Base-by-base conservation (phyloP, 306 rosid genomes). In the Dicorynia guianensis region DNA sequence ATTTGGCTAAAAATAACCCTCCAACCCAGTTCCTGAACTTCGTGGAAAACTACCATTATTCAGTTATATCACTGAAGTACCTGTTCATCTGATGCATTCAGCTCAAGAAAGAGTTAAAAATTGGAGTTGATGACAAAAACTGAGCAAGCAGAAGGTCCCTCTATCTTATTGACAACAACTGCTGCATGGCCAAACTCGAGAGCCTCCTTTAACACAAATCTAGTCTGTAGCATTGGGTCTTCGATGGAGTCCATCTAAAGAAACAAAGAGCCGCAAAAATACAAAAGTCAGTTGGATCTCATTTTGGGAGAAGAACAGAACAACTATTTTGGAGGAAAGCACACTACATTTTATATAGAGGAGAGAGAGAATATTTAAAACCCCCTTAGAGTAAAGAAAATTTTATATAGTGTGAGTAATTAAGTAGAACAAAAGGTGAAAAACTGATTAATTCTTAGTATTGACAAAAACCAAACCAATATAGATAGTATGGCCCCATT, bases 151-250 rank as follows among this genome's bases (percentile, higher is more conserved):
- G 97, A 90, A 58, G 96, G 88, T 74, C 99, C 89, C n/a, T 95
- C 99, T 72, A 95, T 95, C 84, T 95, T 95, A 82, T 95, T 95
- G 80, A 95, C 97, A 61, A 95, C 99, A n/a, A 95, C 92, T 62
- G 92, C 99, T 7, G 99, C 89, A 81, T 89, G 99, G 19, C 99
- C 99, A 71, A 92, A 95, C 80, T 90, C 99, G 52, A 95, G 88
- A 69, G 99, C 99, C 82, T 95, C 92, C 91, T 95, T 95, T 86
- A 95, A 84, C 76, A 95, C 99, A 86, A 95, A 95, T 83, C 99
- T 95, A 49, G 99, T 95, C 79, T 95, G 99, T 33, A 97, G 99
- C 99, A 95, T 95, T 59, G 99, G 99, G 62, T 97, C 99, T 84
- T 95, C 97, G 67, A 95, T 97, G 70, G 99, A 95, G 82, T 95